phyloP scores from a whole-genome alignment of 352 stramenopile genomes.

The Globisporangium ultimum region DNA sequence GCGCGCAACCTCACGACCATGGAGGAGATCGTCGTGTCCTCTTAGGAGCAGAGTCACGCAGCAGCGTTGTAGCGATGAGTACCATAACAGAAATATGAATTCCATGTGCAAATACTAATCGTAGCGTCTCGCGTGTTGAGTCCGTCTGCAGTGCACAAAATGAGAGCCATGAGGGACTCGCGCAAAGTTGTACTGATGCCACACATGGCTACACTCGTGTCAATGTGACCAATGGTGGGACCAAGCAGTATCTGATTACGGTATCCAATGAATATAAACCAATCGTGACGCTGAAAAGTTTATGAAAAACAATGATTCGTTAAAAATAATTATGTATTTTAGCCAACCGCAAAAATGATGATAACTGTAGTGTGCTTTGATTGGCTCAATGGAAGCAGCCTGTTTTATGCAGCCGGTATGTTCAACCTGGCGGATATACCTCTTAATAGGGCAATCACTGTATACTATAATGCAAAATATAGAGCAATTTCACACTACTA shows the following conservation, averaged over 20 bases:
- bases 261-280: neutral
- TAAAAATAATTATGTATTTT: neutral
- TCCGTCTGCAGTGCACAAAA: neutral
- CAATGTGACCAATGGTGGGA: constrained; percentile 2
- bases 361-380: neutral
- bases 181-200: neutral
- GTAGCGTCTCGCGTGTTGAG: too few relatives aligned
- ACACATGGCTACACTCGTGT: constrained; percentile 13
- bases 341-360: neutral
- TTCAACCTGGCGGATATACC: too few relatives aligned
- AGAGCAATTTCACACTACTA: too few relatives aligned
- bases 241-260: neutral
- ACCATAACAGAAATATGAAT: neutral
- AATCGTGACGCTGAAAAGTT: neutral
- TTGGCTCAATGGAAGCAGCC: neutral
- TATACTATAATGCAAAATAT: too few relatives aligned
- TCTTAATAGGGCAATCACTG: too few relatives aligned
- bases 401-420: too few relatives aligned
- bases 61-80: neutral
- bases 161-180: neutral
- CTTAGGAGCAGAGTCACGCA: constrained; percentile 21
- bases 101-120: too few relatives aligned
- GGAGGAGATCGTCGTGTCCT: constrained; percentile 71
- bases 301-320: neutral
- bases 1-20: constrained; percentile 64